A percentile compares a stretch with the other conserved stretches of the same genome.
Conservation (phyloP, 176 grass and related monocot species). For the Chloris gayana region DNA sequence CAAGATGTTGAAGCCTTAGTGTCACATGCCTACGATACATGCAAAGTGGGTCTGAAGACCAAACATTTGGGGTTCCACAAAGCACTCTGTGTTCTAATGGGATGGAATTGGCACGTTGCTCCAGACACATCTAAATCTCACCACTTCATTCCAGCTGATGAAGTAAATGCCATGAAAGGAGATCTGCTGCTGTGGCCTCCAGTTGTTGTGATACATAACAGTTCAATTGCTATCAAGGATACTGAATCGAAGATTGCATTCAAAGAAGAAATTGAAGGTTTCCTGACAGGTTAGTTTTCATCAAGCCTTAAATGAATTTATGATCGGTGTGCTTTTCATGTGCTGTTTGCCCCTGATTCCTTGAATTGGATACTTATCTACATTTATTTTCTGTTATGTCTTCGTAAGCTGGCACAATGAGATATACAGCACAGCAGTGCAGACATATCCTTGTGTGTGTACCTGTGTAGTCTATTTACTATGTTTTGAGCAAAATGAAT, state of each 20-base stretch:
- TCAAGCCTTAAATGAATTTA: conserved; percentile 27
- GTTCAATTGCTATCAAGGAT: conserved; percentile 43
- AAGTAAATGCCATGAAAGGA: conserved; percentile 61
- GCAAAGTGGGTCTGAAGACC: conserved; percentile 73
- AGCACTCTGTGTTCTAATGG: conserved; percentile 93
- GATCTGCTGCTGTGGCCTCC: conserved; percentile 97
- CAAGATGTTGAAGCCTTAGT: conserved; percentile 59
- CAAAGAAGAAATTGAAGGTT: conserved; percentile 61
- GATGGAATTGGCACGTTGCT: conserved; percentile 84
- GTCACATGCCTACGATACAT: conserved; percentile 66
- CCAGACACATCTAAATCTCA: conserved; percentile 74
- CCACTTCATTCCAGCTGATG: conserved; percentile 51
- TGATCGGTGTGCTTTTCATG: neutral
- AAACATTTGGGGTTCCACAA: conserved; percentile 85
- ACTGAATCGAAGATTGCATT: conserved; percentile 48
- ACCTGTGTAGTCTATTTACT: neutral
- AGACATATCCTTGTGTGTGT: neutral
- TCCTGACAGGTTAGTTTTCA: conserved; percentile 68
- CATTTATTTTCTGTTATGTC: neutral
- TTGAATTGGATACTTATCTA: conserved; percentile 14
- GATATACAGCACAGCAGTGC: neutral
- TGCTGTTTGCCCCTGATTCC: neutral
- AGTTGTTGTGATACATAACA: conserved; percentile 77
- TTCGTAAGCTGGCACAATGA: neutral
- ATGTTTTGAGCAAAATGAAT: conserved; percentile 20